Base-by-base conservation (phyloP, 176 grass and related monocot species). In the Stipa capillata region DNA sequence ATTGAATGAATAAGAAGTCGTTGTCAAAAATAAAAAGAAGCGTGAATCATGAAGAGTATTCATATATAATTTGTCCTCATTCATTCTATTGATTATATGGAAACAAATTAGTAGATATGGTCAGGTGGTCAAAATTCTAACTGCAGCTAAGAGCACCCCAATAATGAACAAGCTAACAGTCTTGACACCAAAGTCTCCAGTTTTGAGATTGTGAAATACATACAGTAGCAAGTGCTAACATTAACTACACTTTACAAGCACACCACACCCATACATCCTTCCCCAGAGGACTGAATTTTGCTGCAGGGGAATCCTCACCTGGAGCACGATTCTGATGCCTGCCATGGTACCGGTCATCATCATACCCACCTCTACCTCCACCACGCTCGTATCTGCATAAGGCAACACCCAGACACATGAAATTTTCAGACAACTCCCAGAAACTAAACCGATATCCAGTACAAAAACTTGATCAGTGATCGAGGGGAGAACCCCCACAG, bases 351-450 rank as follows among this genome's bases (percentile, higher is more conserved):
- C 88, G 88, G 63, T 99, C 92, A 47, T 93, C 92, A 7, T 78
- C 88, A 51, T 93, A 93, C 23, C 88, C 87, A 8, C 90, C 87
- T 89, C 96, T 93, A 53, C 86, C 89, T 16, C 91, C 90, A 45
- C 86, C 85, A 60, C 87, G 69, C 77, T 94, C 92, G 77, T 91
- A 89, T 70, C 77, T 89, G 74, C 85, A 53, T 21, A 32, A 76
- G 9, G 48, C 15, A 69, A 25, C 61, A 81, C 8, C 33, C 15
- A 52, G 36, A 33, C 39, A 29, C 12, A 23, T 21, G 70, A 81
- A 77, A 32, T 25, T 24, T 41, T 23, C 7, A 3, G 56, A 4
- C 3, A 54, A 15, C 2, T 70, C 74, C 3, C 5, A 36, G 27
- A 39, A 73, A 32, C 62, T 55, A 70, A 27, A 11, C 18, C 34